These are phyloP conservation scores for Neonectria neomacrospora DNA, from an alignment of 2,329 filamentous ascomycete species.

Conservation along the genomic window DNA sequence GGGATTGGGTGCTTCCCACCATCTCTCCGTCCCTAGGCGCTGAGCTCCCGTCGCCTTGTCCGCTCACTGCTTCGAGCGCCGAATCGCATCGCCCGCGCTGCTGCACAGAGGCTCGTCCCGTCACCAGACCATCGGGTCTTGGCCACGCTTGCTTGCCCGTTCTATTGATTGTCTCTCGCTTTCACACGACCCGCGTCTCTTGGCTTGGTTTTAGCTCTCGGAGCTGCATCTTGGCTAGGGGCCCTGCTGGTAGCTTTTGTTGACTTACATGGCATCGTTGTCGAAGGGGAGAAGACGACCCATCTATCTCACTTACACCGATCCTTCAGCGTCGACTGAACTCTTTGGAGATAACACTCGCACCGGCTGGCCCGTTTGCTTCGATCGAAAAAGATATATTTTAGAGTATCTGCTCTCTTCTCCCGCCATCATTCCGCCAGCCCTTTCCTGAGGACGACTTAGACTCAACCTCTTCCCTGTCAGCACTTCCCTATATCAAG, in stretches of 20 bases:
- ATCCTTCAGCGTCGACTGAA: constrained; percentile 15
- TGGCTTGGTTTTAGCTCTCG: neutral
- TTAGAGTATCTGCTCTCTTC: neutral
- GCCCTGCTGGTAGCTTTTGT: constrained; percentile 1
- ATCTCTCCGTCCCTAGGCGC: constrained; percentile 42
- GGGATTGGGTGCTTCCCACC: constrained; percentile 32
- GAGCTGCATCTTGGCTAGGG: constrained; percentile 2
- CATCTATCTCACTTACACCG: constrained; percentile 38
- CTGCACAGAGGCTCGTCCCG: constrained; percentile 38
- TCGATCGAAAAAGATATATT: constrained; percentile 13
- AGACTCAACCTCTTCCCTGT: neutral
- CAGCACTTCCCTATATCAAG: constrained; percentile 17
- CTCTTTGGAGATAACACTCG: constrained; percentile 23
- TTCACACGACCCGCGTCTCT: constrained; percentile 26
- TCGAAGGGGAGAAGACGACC: constrained; percentile 23
- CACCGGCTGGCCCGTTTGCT: constrained; percentile 16
- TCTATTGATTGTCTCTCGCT: constrained; percentile 17
- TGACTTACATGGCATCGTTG: neutral
- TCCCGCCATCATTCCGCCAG: neutral
- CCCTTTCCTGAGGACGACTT: neutral
- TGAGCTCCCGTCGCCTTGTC: constrained; percentile 35
- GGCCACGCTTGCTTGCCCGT: constrained; percentile 29
- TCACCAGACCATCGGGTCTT: constrained; percentile 43
- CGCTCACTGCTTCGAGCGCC: constrained; percentile 34
- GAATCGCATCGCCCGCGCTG: constrained; percentile 30